A percentile compares a stretch with the other conserved stretches of the same genome.
These are phyloP conservation scores for Plasmodium vinckei DNA, from an alignment of 169 alveolate species.

Conservation along the genomic window DNA sequence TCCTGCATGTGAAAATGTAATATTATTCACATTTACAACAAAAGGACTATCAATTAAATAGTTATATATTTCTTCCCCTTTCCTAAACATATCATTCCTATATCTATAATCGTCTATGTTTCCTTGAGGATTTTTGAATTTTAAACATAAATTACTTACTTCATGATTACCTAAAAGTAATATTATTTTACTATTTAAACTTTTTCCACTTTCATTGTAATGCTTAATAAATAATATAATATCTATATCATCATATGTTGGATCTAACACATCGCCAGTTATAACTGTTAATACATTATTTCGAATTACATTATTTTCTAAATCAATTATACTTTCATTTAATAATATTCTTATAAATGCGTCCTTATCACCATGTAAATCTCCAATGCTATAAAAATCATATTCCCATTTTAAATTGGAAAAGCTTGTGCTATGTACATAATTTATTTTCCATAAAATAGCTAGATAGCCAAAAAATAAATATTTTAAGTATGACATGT, in stretches of 20 bases:
- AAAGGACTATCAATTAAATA: conserved; percentile 45
- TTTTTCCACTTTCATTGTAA: conserved; percentile 52
- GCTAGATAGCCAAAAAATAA: conserved; percentile 6
- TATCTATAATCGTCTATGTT: conserved; percentile 1
- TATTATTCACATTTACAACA: conserved; percentile 49
- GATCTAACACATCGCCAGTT: conserved; percentile 74
- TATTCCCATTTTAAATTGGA: conserved; percentile 51
- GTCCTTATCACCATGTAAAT: conserved; percentile 68
- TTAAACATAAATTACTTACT: conserved; percentile 53
- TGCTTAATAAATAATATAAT: conserved; percentile 57
- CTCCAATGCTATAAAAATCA: conserved; percentile 55
- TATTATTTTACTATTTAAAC: conserved; percentile 13
- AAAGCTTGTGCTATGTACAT: conserved; percentile 24
- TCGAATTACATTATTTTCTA: conserved; percentile 17
- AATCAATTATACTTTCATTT: conserved; percentile 55
- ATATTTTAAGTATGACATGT: conserved; percentile 11
- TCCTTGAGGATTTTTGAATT: conserved; percentile 9
- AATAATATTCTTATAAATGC: conserved; percentile 53
- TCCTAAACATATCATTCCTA: conserved; percentile 60
- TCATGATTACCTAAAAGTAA: conserved; percentile 67
- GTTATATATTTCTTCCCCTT: conserved; percentile 26
- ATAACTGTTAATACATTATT: conserved; percentile 39
- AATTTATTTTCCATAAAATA: conserved; percentile 14
- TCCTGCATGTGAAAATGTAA: conserved; percentile 73
- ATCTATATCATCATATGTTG: conserved; percentile 61